Evolutionary conservation across 257 asterid species (phyloP).

Genomic region (Solanum chilense): DNA sequence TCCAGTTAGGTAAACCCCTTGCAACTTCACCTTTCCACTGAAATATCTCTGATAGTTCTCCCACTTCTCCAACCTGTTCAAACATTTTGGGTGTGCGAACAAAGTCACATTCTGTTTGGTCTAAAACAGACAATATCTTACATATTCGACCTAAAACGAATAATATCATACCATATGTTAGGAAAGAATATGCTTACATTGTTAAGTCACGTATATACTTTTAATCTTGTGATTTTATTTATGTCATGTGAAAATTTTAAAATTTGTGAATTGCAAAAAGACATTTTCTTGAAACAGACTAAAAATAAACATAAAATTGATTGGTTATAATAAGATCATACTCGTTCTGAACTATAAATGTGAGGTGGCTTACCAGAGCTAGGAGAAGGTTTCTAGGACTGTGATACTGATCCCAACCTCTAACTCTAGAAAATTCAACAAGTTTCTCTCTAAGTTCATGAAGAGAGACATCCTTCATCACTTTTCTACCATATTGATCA

Average conservation of each 20-base stretch:
- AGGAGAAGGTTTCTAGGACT: conserved; percentile 60
- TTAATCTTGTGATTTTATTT: rapidly evolving
- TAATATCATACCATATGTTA: not conserved
- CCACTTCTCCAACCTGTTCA: conserved; percentile 64
- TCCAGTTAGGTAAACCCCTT: conserved; percentile 55
- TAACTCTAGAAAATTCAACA: conserved; percentile 39
- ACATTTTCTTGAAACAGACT: not conserved
- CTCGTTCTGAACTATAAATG: not conserved
- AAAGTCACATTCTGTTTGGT: not conserved
- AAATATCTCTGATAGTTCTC: conserved; percentile 56
- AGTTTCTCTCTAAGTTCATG: conserved; percentile 40
- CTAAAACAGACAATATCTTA: not conserved
- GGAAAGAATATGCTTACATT: not conserved
- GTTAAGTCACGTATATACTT: not conserved
- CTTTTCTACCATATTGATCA: conserved; percentile 7
- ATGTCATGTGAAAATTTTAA: not conserved
- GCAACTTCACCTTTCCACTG: conserved; percentile 71
- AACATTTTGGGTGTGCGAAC: not conserved
- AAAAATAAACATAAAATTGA: not conserved
- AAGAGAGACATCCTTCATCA: conserved; percentile 44
- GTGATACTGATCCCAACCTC: conserved; percentile 54
- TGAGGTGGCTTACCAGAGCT: conserved; percentile 32
- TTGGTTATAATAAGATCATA: not conserved
- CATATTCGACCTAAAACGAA: not conserved
- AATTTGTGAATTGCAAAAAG: not conserved